These are phyloP conservation scores for Coffea eugenioides DNA, from an alignment of 257 asterid species.

Conservation along the genomic window DNA sequence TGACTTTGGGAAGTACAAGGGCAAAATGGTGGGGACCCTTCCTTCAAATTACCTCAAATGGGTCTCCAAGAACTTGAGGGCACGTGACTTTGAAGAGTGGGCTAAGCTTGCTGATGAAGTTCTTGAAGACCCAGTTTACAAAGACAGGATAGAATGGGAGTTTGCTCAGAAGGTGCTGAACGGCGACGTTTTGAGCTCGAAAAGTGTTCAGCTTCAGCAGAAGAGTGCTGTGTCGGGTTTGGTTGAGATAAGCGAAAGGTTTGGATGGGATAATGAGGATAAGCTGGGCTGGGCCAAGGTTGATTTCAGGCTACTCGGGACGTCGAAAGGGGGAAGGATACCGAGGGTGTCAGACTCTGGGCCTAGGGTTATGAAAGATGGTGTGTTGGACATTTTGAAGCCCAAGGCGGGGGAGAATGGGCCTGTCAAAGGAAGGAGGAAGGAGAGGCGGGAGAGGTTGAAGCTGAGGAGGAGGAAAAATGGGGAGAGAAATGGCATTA, in stretches of 20 bases:
- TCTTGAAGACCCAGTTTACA: conserved; percentile 63
- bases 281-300: conserved; percentile 66
- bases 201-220: not conserved
- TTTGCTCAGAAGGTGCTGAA: conserved; percentile 59
- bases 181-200: conserved; percentile 40
- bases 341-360: conserved; percentile 39
- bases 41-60: conserved; percentile 77
- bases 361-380: not conserved
- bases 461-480: conserved; percentile 25
- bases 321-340: conserved; percentile 69
- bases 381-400: not conserved
- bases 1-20: conserved; percentile 71
- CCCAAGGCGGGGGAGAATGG: not conserved
- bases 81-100: conserved; percentile 74
- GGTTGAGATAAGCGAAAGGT: conserved; percentile 63
- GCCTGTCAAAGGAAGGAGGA: conserved; percentile 25
- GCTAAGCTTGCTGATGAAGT: conserved; percentile 76
- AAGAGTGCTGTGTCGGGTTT: conserved; percentile 48
- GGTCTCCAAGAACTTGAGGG: conserved; percentile 70
- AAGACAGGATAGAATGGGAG: conserved; percentile 88
- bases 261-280: conserved; percentile 80
- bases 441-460: conserved; percentile 51
- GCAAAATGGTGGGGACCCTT: conserved; percentile 77
- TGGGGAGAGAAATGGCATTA: conserved; percentile 5
- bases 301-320: conserved; percentile 68